Evolutionary conservation across 177 flowering plant genomes (phyloP), one percentile per base, ranked within the genome.

Genomic region (Telopea speciosissima): DNA sequence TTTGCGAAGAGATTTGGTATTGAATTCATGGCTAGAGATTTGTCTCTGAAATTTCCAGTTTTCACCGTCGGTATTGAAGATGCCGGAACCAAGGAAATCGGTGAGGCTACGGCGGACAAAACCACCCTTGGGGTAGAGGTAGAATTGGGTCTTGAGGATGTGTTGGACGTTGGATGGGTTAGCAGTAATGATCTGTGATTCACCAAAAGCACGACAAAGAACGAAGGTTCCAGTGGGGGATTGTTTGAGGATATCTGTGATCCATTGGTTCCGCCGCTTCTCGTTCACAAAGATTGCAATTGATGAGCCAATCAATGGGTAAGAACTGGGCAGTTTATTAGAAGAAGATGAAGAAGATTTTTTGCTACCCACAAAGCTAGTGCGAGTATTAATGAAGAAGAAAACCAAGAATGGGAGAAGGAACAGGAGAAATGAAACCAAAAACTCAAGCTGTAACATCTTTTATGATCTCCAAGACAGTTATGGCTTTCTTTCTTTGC

Each of bases 81-180:
- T 70, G 19, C 40, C 40, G 9, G 40, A 36, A 5, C 40, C 40
- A 6, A 36, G 40, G 9, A 36, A 8, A 8, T 36, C 40, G 5
- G 25, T 9, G 52, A 44, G 42, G 12, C 16, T 22, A 10, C n/a
- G 12, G 14, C 4, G 22, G 44, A 49, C 25, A 14, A 25, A 19
- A 0, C 21, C 21, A 26, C 73, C 73, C 45, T 70, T 70, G 44
- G 67, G 67, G 65, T 70, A 63, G 19, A 45, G 25, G 26, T 24
- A 26, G 73, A 70, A 70, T 8, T 70, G 73, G n/a, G 67, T 24
- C n/a, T 70, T 70, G 44, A 70, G 73, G 10, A 70, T 70, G 65
- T 70, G 73, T 36, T 36, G 73, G 12, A 63, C 68, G 23, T 71
- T 71, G 13, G 62, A 62, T 56, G 73, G 73, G 52, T 71, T 63